Evolutionary conservation across 345 rosid genomes (phyloP), one percentile per base, ranked within the genome.

Genomic region (Rhodomyrtus tomentosa): DNA sequence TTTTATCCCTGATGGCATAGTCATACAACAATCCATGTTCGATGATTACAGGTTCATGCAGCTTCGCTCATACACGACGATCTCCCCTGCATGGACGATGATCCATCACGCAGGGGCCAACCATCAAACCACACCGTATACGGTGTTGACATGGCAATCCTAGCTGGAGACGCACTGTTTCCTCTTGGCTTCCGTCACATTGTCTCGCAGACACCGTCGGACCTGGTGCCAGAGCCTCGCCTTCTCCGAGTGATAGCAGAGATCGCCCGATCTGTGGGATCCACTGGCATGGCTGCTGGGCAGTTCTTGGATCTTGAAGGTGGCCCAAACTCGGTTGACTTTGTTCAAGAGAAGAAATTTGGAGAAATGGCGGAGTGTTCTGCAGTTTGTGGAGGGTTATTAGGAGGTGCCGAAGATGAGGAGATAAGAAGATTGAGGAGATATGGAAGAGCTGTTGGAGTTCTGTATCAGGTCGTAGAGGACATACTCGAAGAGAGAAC

Each of bases 31-130:
- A 68, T 8, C 45, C 76, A 32, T 68, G 20, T 68, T 68, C 9
- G 45, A 68, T 36, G 12, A 32, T 68, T 84, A 85, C 92, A 94
- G 96, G 92, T 96, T 54, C 99, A 95, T 80, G 92, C 94, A 45
- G 98, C 99, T 84, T 96, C 98, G 3, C 89, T 96, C 89, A 95
- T 94, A 36, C 99, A 97, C 82, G 94, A 97, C 54, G 99, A 97
- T 84, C 98, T 97, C 80, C 99, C 99, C 25, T 95, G 93, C 92
- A 95, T 97, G 98, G 98, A 97, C 58, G 94, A 97, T 81, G 98
- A 91, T 84, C 91, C 94, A 50, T 89, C 92, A 3, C 95, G 99
- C 24, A 85, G 99, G 86, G 98, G 98, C 82, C 93, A 92, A 85
- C 98, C 98, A 27, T 94, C 99, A 20, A 97, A 95, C 91, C 99